A percentile compares a stretch with the other conserved stretches of the same genome.
These are phyloP conservation scores for Conticribra weissflogii DNA, from an alignment of 108 stramenopile species.

Conservation along the genomic window DNA sequence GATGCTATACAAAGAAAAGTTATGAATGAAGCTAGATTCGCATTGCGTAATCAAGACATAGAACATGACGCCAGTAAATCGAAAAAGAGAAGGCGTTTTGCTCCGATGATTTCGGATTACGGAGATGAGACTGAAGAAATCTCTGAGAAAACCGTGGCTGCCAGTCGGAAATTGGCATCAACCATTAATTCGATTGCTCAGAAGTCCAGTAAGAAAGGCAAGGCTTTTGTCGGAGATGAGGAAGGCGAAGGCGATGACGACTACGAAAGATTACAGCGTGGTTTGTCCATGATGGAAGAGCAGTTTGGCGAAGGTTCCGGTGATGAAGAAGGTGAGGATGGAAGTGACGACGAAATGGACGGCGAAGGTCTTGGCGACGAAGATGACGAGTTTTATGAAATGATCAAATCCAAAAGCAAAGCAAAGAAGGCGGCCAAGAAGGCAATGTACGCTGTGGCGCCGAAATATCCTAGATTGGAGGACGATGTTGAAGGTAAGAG, in stretches of 20 bases:
- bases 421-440: constrained; percentile 70
- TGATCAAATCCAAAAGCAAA: constrained; percentile 57
- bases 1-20: constrained; percentile 40
- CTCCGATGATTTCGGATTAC: constrained; percentile 41
- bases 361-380: constrained; percentile 53
- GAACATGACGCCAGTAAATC: constrained; percentile 17
- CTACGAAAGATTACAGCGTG: constrained; percentile 56
- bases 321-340: constrained; percentile 47
- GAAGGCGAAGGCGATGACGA: constrained; percentile 61
- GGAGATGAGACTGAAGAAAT: constrained; percentile 67
- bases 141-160: constrained; percentile 41
- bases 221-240: constrained; percentile 35
- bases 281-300: constrained; percentile 84
- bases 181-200: constrained; percentile 80
- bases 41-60: constrained; percentile 69
- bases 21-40: constrained; percentile 75
- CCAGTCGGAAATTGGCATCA: constrained; percentile 58
- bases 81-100: constrained; percentile 15
- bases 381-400: constrained; percentile 74
- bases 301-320: constrained; percentile 62
- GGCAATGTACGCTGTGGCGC: constrained; percentile 73
- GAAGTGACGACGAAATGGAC: constrained; percentile 36
- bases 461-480: constrained; percentile 81
- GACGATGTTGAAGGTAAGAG: constrained; percentile 68
- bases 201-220: constrained; percentile 47